These are phyloP conservation scores for Arabidopsis arenosa DNA, from an alignment of 345 rosid genomes.

Conservation along the genomic window DNA sequence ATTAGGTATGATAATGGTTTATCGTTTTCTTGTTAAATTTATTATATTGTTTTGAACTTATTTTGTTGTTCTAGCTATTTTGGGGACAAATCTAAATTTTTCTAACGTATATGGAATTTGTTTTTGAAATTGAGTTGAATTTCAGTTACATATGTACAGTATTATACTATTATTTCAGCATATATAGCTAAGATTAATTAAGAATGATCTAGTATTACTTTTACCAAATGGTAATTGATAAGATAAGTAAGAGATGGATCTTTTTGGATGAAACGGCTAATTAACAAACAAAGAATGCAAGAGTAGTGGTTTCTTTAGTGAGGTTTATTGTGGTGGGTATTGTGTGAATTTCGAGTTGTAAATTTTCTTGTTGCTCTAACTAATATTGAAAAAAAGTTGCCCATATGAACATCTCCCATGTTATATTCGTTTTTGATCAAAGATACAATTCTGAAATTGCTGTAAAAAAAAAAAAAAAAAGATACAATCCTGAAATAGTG, in stretches of 20 bases:
- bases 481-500: no score
- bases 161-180: neutral
- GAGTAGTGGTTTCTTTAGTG: neutral
- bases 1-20: slow-evolving; percentile 23
- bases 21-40: neutral
- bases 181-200: neutral
- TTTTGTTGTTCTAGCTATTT: slow-evolving; percentile 25
- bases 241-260: slow-evolving; percentile 16
- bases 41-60: neutral
- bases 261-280: slow-evolving; percentile 3
- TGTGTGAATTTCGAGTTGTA: no score
- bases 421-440: no score
- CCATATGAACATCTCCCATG: no score
- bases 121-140: slow-evolving; percentile 10
- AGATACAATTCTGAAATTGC: no score
- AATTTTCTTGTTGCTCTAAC: no score
- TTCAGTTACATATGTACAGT: neutral
- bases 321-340: neutral
- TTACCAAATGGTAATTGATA: slow-evolving; percentile 5
- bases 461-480: no score
- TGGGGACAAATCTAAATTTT: neutral
- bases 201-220: slow-evolving; percentile 5
- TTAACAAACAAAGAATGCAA: slow-evolving; percentile 4
- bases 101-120: neutral
- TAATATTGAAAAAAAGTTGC: no score